Conservation (phyloP, 495 filamentous ascomycete genomes). For the Aspergillus saccharolyticus region DNA sequence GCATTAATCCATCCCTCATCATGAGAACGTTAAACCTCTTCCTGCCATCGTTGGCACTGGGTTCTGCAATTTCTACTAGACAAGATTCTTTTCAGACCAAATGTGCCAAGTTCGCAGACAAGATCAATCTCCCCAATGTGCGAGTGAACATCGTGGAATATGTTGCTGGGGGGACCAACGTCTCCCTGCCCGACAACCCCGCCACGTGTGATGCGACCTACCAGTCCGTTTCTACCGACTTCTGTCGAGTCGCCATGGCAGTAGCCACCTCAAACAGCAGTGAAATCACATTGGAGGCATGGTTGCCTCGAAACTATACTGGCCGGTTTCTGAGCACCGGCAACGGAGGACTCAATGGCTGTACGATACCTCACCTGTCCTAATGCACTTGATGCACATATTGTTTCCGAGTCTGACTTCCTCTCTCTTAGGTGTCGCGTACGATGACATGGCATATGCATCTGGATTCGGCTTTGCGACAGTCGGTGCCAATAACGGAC, state of each 20-base stretch:
- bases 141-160: conserved; percentile 37
- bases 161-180: conserved; percentile 43
- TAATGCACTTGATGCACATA: not conserved
- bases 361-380: conserved; percentile 25
- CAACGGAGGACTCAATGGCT: conserved; percentile 53
- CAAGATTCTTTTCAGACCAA: conserved; percentile 26
- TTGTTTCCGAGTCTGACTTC: conserved; percentile 1
- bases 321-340: conserved; percentile 52
- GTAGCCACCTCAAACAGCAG: conserved; percentile 51
- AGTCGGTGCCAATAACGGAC: not conserved
- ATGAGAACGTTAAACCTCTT: conserved; percentile 15
- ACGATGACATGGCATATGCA: not conserved
- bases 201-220: conserved; percentile 36
- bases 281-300: conserved; percentile 52
- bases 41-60: conserved; percentile 21
- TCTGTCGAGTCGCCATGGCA: conserved; percentile 54
- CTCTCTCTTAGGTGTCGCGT: not conserved
- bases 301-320: conserved; percentile 51
- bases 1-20: not conserved
- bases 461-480: not conserved
- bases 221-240: conserved; percentile 41
- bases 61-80: conserved; percentile 15
- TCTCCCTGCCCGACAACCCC: conserved; percentile 43
- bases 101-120: conserved; percentile 28
- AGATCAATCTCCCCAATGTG: conserved; percentile 34